These are phyloP conservation scores for Ogataea wickerhamii DNA, from an alignment of 805 yeast genomes.

Conservation along the genomic window DNA sequence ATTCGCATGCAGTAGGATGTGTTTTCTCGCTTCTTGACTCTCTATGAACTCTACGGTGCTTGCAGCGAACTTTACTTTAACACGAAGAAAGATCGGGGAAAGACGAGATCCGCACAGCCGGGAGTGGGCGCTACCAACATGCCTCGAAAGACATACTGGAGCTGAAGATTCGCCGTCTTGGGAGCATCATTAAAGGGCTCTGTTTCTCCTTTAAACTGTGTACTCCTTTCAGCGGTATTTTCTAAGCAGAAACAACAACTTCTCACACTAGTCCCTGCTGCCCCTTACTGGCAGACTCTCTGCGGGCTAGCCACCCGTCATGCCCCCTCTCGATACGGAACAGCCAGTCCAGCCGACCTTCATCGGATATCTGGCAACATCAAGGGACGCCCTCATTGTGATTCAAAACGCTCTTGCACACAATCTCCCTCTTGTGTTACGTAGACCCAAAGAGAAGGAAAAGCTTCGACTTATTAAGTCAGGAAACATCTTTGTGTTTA, in stretches of 20 bases:
- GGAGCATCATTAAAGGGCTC: neutral
- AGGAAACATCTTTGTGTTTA: constrained; percentile 81
- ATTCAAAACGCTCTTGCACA: constrained; percentile 75
- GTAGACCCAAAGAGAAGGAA: constrained; percentile 83
- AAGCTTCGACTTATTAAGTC: constrained; percentile 60
- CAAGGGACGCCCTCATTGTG: constrained; percentile 77
- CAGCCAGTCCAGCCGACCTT: constrained; percentile 47
- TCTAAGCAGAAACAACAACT: neutral
- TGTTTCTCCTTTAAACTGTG: neutral
- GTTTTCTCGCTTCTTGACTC: too few species aligned
- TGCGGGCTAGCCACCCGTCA: neutral
- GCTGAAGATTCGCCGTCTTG: neutral
- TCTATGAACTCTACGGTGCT: too few species aligned
- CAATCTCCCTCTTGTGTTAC: constrained; percentile 55
- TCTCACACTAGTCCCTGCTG: neutral
- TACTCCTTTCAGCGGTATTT: too few species aligned
- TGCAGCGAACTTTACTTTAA: too few species aligned
- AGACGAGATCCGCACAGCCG: neutral
- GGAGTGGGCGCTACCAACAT: constrained; percentile 34
- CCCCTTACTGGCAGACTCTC: neutral
- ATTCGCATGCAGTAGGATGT: neutral
- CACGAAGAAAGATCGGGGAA: neutral
- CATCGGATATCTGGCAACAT: constrained; percentile 73
- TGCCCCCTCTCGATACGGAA: neutral
- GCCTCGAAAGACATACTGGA: neutral